A percentile compares a stretch with the other conserved stretches of the same genome.
These are phyloP conservation scores for Pyrenochaeta sp. DNA, from an alignment of 2,329 filamentous ascomycete species.

Conservation along the genomic window DNA sequence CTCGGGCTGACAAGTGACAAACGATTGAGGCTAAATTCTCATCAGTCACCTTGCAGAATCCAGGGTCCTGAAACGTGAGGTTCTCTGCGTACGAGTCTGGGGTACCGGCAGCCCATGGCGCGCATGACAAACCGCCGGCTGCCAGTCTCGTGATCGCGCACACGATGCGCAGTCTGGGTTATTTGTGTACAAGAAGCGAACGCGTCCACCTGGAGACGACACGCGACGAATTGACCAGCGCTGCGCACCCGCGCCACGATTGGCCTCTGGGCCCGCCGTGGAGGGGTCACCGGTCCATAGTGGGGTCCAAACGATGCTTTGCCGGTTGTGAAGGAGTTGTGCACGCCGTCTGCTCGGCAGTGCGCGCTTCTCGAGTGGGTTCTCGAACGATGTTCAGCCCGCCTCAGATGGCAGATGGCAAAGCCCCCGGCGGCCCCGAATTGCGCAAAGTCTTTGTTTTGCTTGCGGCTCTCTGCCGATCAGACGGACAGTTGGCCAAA, in stretches of 20 bases:
- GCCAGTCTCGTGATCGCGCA: slow-evolving; percentile 48
- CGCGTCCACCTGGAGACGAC: slow-evolving; percentile 44
- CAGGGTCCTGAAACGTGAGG: slow-evolving; percentile 41
- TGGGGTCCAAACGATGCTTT: slow-evolving; percentile 37
- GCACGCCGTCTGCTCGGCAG: slow-evolving; percentile 29
- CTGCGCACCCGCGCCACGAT: slow-evolving; percentile 37
- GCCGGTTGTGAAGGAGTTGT: slow-evolving; percentile 44
- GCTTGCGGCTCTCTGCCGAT: slow-evolving; percentile 4
- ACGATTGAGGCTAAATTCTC: slow-evolving; percentile 24
- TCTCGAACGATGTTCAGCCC: slow-evolving; percentile 45
- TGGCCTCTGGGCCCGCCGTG: slow-evolving; percentile 39
- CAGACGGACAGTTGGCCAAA: slow-evolving; percentile 15
- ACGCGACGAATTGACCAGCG: slow-evolving; percentile 33
- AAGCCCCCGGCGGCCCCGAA: slow-evolving; percentile 36
- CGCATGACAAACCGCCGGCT: slow-evolving; percentile 21
- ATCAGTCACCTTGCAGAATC: slow-evolving; percentile 28
- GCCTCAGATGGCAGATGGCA: slow-evolving; percentile 29
- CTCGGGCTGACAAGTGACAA: slow-evolving; percentile 25
- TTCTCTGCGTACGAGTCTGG: slow-evolving; percentile 34
- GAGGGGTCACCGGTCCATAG: slow-evolving; percentile 45
- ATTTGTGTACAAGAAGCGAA: slow-evolving; percentile 42
- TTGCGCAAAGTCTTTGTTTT: slow-evolving; percentile 23
- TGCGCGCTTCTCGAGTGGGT: slow-evolving; percentile 40
- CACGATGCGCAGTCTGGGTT: slow-evolving; percentile 26
- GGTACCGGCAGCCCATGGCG: slow-evolving; percentile 29